Percentiles rank a stretch among this genome's conserved stretches.
These are phyloP conservation scores for Aspergillus sp. DNA, from an alignment of 2,329 filamentous ascomycete species.

Conservation along the genomic window DNA sequence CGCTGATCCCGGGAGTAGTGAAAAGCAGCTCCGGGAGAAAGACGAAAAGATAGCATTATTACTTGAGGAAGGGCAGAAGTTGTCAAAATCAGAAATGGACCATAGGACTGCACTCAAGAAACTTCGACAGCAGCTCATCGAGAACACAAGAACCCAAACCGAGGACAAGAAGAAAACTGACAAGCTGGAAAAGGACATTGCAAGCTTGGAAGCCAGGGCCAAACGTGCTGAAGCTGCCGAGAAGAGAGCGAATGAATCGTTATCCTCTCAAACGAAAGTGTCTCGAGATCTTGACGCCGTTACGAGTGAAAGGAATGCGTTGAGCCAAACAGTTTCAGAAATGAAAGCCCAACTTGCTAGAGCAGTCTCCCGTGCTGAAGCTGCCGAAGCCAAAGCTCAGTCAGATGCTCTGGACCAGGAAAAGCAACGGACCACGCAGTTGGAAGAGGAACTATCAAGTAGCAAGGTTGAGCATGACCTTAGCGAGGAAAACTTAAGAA, in stretches of 20 bases:
- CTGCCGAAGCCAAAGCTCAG: slow-evolving; percentile 62
- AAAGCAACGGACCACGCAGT: slow-evolving; percentile 49
- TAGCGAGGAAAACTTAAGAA: slow-evolving; percentile 63
- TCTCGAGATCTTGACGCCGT: slow-evolving; percentile 57
- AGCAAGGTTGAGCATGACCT: slow-evolving; percentile 72
- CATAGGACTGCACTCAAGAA: slow-evolving; percentile 80
- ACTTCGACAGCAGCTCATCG: slow-evolving; percentile 52
- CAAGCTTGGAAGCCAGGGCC: slow-evolving; percentile 49
- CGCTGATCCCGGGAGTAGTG: slow-evolving; percentile 59
- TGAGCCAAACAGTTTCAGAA: slow-evolving; percentile 61
- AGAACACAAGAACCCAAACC: slow-evolving; percentile 48
- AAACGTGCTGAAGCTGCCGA: slow-evolving; percentile 57
- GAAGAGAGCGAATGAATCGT: slow-evolving; percentile 52
- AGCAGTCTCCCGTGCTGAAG: slow-evolving; percentile 62
- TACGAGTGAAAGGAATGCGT: slow-evolving; percentile 59
- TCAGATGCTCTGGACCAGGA: slow-evolving; percentile 65
- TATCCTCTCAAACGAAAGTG: slow-evolving; percentile 47
- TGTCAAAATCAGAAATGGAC: slow-evolving; percentile 82
- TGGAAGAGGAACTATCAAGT: slow-evolving; percentile 62
- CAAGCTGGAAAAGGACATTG: slow-evolving; percentile 58
- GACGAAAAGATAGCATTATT: slow-evolving; percentile 85
- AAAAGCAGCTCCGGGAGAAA: slow-evolving; percentile 81
- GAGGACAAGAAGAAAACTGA: slow-evolving; percentile 53
- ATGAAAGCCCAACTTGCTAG: slow-evolving; percentile 66
- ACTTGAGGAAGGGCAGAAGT: slow-evolving; percentile 85